A percentile compares a stretch with the other conserved stretches of the same genome.
These are phyloP conservation scores for Ceriops zippeliana DNA, from an alignment of 345 rosid species.

Conservation along the genomic window DNA sequence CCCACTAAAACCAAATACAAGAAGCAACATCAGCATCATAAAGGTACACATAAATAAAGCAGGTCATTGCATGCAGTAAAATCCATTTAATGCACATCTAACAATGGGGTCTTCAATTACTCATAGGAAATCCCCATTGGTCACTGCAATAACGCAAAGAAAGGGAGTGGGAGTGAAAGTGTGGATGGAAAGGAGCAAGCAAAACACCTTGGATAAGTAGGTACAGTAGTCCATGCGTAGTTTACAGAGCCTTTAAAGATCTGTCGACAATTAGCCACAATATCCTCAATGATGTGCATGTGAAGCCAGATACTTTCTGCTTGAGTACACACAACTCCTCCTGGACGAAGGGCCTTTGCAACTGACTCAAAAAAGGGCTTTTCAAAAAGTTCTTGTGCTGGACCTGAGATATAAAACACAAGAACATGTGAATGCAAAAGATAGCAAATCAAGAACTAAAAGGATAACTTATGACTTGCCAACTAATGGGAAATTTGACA, in stretches of 20 bases:
- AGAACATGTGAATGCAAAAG: not conserved
- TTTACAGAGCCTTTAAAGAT: conserved; percentile 91
- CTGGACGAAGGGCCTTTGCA: conserved; percentile 91
- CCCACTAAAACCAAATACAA: conserved; percentile 48
- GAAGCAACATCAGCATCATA: conserved; percentile 11
- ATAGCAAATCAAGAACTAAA: not conserved
- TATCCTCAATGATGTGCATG: conserved; percentile 93
- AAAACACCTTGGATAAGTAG: conserved; percentile 84
- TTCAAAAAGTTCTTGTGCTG: conserved; percentile 96
- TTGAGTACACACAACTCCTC: conserved; percentile 92
- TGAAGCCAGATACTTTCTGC: conserved; percentile 99
- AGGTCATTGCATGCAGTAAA: not conserved
- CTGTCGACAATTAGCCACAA: conserved; percentile 79
- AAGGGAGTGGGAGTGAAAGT: not conserved
- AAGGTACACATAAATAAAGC: not conserved
- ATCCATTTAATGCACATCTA: no score
- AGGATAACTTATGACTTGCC: not conserved
- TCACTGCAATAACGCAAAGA: not conserved
- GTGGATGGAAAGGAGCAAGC: not conserved
- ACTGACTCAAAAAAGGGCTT: conserved; percentile 84
- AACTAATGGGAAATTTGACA: not conserved
- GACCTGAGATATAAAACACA: conserved; percentile 43
- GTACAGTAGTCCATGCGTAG: conserved; percentile 98
- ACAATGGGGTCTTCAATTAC: not conserved
- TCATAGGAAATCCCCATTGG: not conserved